Evolutionary conservation across 1,284 basidiomycete genomes (phyloP).

Genomic region (Fomes fomentarius): DNA sequence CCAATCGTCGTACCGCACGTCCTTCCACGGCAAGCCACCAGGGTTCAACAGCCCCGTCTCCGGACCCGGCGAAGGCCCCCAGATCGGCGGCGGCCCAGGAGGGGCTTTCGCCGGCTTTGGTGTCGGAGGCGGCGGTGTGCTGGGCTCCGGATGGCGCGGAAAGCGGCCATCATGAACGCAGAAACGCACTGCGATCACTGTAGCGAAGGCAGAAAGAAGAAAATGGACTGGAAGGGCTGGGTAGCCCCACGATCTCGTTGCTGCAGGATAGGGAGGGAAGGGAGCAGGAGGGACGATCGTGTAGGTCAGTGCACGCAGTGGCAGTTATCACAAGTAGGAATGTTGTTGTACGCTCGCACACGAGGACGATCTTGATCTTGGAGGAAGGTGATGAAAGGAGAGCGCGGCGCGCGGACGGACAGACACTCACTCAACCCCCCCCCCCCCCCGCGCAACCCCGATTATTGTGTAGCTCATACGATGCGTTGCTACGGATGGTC

Average conservation of each 20-base stretch:
- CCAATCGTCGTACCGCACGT: constrained; percentile 61
- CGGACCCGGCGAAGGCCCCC: constrained; percentile 33
- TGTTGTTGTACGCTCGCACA: constrained; percentile 1
- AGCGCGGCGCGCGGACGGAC: neutral
- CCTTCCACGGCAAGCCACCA: constrained; percentile 47
- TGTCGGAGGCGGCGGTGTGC: constrained; percentile 35
- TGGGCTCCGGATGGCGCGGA: constrained; percentile 34
- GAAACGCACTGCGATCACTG: too few relatives aligned
- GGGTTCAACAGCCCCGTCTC: constrained; percentile 34
- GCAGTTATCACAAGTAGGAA: neutral
- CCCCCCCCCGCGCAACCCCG: too few relatives aligned
- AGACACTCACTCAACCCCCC: too few relatives aligned
- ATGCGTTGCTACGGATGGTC: too few relatives aligned
- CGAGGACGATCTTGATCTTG: neutral
- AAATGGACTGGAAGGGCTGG: neutral
- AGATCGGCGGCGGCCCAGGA: constrained; percentile 40
- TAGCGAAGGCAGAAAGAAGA: too few relatives aligned
- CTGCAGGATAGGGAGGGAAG: neutral
- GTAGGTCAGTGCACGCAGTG: neutral
- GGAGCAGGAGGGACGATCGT: neutral
- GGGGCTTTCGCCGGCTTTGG: constrained; percentile 40
- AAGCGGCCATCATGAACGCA: constrained; percentile 24
- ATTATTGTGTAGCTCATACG: too few relatives aligned
- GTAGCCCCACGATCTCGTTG: neutral
- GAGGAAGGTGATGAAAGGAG: neutral